Percentiles rank a stretch among this genome's conserved stretches.
Conservation (phyloP, 208 protist species). For the Porcisia deanei region DNA sequence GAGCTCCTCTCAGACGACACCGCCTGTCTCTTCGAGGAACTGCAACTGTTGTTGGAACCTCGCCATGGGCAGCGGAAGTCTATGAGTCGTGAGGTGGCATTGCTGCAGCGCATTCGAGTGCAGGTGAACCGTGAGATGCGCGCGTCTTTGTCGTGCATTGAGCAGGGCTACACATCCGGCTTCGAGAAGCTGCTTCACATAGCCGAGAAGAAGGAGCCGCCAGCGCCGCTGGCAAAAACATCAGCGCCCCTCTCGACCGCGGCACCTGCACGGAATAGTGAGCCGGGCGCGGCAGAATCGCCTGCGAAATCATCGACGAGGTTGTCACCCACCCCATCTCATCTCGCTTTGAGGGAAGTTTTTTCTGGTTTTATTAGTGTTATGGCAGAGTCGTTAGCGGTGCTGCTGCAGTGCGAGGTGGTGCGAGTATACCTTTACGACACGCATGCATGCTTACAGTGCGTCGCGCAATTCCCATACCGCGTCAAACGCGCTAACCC, state of each 20-base stretch:
- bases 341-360: slow-evolving; percentile 9
- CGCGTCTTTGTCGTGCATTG: slow-evolving; percentile 60
- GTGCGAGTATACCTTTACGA: slow-evolving; percentile 92
- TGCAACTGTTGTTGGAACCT: slow-evolving; percentile 34
- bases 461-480: slow-evolving; percentile 65
- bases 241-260: background rate
- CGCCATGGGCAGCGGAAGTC: background rate
- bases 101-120: slow-evolving; percentile 59
- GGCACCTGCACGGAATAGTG: background rate
- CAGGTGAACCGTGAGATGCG: slow-evolving; percentile 70
- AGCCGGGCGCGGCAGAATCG: background rate
- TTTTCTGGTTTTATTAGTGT: slow-evolving; percentile 58
- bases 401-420: slow-evolving; percentile 73
- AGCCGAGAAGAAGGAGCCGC: slow-evolving; percentile 5
- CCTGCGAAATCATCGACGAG: background rate
- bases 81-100: slow-evolving; percentile 13
- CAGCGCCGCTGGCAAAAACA: background rate
- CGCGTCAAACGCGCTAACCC: slow-evolving; percentile 55
- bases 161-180: slow-evolving; percentile 76
- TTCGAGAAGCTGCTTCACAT: slow-evolving; percentile 59
- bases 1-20: slow-evolving; percentile 80
- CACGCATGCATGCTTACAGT: slow-evolving; percentile 65
- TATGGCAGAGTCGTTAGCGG: slow-evolving; percentile 81
- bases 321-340: background rate
- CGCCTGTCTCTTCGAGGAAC: slow-evolving; percentile 56